These are phyloP conservation scores for Puccinia horiana DNA, from an alignment of 1,284 basidiomycete species.

Conservation along the genomic window DNA sequence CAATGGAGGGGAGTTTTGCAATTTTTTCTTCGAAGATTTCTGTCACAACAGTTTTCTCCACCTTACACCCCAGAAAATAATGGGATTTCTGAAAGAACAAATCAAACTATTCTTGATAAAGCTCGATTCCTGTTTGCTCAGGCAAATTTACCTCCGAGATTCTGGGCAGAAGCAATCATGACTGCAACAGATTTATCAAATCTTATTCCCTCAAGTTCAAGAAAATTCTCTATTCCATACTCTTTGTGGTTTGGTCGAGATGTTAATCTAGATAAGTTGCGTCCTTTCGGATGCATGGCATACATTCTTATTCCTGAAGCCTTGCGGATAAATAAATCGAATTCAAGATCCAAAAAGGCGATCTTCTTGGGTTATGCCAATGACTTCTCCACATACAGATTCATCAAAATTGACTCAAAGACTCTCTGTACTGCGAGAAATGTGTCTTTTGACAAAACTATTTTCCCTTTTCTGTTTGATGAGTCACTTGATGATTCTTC, in stretches of 20 bases:
- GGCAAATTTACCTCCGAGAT: not conserved
- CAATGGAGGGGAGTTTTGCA: not conserved
- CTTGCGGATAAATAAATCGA: not conserved
- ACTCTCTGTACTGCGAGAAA: not conserved
- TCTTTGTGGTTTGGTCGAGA: not conserved
- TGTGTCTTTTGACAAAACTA: not conserved
- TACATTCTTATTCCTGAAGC: not conserved
- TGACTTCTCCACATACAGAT: not conserved
- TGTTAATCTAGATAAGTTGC: not conserved
- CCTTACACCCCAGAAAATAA: not conserved
- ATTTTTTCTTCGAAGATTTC: not conserved
- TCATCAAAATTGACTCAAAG: not conserved
- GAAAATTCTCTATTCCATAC: not conserved
- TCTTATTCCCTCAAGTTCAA: not conserved
- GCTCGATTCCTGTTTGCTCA: not conserved
- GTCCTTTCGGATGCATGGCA: not conserved
- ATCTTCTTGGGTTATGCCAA: not conserved
- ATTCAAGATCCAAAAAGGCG: not conserved
- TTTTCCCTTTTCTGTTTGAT: not conserved
- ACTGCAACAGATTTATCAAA: constrained; percentile 2
- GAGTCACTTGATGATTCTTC: not conserved
- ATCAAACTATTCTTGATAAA: constrained; percentile 9
- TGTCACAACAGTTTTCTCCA: not conserved
- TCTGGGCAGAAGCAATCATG: not conserved
- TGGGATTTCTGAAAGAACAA: not conserved